Percentiles rank a stretch among this genome's conserved stretches.
Conservation (phyloP, 1,284 basidiomycete species). For the Irpex sp. region DNA sequence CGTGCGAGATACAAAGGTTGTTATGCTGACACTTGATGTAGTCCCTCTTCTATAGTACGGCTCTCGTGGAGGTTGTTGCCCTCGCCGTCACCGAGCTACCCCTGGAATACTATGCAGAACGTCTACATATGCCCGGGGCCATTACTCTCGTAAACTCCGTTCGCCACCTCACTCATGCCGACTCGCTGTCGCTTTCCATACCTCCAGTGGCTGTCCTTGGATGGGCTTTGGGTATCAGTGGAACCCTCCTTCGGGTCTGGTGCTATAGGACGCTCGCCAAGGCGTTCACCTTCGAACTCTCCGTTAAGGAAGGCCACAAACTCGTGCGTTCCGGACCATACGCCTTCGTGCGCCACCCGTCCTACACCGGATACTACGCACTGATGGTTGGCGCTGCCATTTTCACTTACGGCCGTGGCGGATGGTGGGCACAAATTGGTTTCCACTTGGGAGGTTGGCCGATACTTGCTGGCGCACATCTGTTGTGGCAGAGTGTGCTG, state of each 20-base stretch:
- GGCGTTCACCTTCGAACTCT: conserved; percentile 24
- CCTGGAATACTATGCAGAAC: background rate
- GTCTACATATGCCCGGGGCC: background rate
- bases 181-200: background rate
- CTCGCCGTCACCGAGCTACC: background rate
- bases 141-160: background rate
- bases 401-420: background rate
- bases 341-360: conserved; percentile 22
- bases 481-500: background rate
- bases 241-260: conserved; percentile 16
- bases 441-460: background rate
- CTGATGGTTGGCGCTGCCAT: conserved; percentile 10
- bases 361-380: conserved; percentile 18
- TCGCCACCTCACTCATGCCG: background rate
- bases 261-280: conserved; percentile 21
- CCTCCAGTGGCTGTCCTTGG: conserved; percentile 8
- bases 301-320: conserved; percentile 18
- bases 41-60: background rate
- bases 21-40: background rate
- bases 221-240: conserved; percentile 11
- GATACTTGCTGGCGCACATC: background rate
- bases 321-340: conserved; percentile 23
- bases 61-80: background rate
- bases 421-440: background rate
- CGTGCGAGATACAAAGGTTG: background rate